Percentiles rank a stretch among this genome's conserved stretches.
These are phyloP conservation scores for Diaporthe sp. DNA, from an alignment of 2,329 filamentous ascomycete species.

Conservation along the genomic window DNA sequence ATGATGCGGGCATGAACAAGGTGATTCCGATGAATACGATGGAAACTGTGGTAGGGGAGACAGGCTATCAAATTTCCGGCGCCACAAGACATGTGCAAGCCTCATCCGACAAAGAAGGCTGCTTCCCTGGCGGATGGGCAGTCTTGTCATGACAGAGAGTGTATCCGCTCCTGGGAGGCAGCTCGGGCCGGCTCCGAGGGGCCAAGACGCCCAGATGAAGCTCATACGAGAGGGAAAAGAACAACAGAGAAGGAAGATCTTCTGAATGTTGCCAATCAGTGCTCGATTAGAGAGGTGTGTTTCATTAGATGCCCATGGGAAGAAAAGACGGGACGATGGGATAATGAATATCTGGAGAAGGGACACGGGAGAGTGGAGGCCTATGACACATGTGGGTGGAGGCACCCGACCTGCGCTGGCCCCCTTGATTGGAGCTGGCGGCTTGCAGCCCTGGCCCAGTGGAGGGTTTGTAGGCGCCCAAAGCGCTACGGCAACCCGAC, in stretches of 20 bases:
- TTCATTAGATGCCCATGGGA: slow-evolving; percentile 8
- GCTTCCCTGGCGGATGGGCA: neutral
- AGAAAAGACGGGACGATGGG: slow-evolving; percentile 5
- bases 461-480: slow-evolving; percentile 21
- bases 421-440: slow-evolving; percentile 13
- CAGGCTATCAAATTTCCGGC: neutral
- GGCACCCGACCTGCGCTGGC: neutral
- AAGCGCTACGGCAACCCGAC: slow-evolving; percentile 19
- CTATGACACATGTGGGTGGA: slow-evolving; percentile 27
- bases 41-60: neutral
- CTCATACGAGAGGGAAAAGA: neutral
- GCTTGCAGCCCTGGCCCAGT: slow-evolving; percentile 15
- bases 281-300: neutral
- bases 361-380: slow-evolving; percentile 2
- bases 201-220: neutral
- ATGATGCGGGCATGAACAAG: neutral
- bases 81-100: neutral
- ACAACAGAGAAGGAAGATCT: neutral
- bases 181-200: neutral
- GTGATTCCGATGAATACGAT: neutral
- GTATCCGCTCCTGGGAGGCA: neutral
- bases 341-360: slow-evolving; percentile 23
- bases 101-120: neutral
- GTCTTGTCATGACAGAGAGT: neutral
- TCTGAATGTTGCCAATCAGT: neutral